Percentiles rank a stretch among this genome's conserved stretches.
phyloP scores from a whole-genome alignment of 495 filamentous ascomycete genomes.

The Wilcoxina mikolae region DNA sequence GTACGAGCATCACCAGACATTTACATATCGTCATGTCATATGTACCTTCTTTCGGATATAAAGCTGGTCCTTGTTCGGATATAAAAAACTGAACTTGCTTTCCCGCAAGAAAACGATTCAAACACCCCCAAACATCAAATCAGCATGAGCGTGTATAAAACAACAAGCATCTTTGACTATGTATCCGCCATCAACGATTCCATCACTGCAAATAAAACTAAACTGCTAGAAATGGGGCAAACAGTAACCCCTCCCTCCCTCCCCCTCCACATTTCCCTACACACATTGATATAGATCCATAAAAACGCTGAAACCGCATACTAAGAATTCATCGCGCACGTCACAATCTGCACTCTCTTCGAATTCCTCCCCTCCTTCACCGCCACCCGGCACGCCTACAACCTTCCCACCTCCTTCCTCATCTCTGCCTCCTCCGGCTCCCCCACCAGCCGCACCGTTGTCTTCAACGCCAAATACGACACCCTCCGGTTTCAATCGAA shows the following conservation, averaged over 20 bases:
- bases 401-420: conserved; percentile 31
- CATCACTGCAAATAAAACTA: background rate
- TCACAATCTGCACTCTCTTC: background rate
- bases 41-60: too few relatives aligned
- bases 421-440: conserved; percentile 27
- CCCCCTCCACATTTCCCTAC: background rate
- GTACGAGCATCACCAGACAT: too few relatives aligned
- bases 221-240: background rate
- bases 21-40: too few relatives aligned
- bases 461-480: conserved; percentile 34
- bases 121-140: too few relatives aligned
- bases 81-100: too few relatives aligned
- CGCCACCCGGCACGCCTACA: conserved; percentile 30
- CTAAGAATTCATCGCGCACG: background rate
- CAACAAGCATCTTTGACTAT: too few relatives aligned
- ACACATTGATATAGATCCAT: background rate
- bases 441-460: conserved; percentile 27
- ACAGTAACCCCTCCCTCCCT: background rate
- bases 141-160: too few relatives aligned
- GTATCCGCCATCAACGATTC: background rate
- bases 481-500: conserved; percentile 25
- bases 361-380: conserved; percentile 11
- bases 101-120: too few relatives aligned
- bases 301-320: background rate
- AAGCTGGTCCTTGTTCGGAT: too few relatives aligned